Evolutionary conservation across 2,329 filamentous ascomycete species (phyloP), one percentile per base, ranked within the genome.

Genomic region (Rhynchosporium secalis): DNA sequence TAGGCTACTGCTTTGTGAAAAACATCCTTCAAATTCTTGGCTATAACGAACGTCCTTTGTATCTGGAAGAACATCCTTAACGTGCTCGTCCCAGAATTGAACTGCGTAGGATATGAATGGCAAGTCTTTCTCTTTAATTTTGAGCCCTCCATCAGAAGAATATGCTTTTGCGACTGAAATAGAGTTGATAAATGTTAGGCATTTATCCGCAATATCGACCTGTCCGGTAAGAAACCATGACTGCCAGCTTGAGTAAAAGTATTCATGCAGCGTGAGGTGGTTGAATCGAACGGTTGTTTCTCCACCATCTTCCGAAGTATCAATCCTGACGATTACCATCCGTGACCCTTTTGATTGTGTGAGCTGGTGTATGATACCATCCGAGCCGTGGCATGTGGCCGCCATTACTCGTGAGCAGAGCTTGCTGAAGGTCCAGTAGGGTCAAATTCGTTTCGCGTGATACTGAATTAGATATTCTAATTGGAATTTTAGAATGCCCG

Each of bases 391-490:
- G 20, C 12, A 57, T 45, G 5, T n/a, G 6, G 10, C 68, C 48
- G 1, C 60, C 70, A 10, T 56, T 8, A 31, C 72, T 63, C 12
- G 73, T 67, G 2, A 73, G 74, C 20, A 77, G 65, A 0, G 74
- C 75, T 60, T 76, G 70, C 51, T 71, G 68, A 2, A 77, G 67
- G 57, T 77, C 74, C 6, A 40, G 10, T 1, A 66, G 55, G 3
- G 63, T 70, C 1, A 77, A 59, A 1, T 64, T 48, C 72, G 66
- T 36, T 61, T 66, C 1, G 74, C 68, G 38, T 59, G 73, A 15
- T 65, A 69, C 20, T 20, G 20, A 20, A 20, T 20, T 20, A 20
- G 20, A 20, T 20, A 20, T 20, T 20, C 20, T 20, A 1, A 20
- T 20, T 20, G 20, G 20, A 20, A 20, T n/a, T 20, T 20, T 20